Conservation (phyloP, 2,329 filamentous ascomycete genomes). For the Fusarium napiforme region DNA sequence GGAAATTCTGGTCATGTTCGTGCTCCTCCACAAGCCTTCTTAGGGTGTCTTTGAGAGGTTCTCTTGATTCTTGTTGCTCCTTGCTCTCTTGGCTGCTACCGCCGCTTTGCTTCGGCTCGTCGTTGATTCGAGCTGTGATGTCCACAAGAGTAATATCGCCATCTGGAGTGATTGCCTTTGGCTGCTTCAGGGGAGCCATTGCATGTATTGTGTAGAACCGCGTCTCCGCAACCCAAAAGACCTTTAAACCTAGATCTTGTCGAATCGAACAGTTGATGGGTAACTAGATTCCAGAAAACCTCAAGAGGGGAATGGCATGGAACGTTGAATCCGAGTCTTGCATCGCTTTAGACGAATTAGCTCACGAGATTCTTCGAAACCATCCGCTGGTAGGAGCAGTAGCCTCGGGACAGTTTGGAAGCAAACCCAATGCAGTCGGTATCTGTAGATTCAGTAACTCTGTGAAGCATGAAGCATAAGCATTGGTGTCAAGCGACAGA, state of each 20-base stretch:
- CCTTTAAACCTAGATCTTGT: not conserved
- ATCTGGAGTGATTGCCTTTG: not conserved
- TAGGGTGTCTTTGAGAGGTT: constrained; percentile 9
- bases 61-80: not conserved
- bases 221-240: not conserved
- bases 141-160: not conserved
- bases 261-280: not conserved
- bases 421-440: not conserved
- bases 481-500: not conserved
- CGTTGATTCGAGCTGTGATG: too few species aligned
- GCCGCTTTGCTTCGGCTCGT: not conserved
- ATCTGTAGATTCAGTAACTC: not conserved
- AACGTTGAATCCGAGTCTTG: too few species aligned
- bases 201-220: not conserved
- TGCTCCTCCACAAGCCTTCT: constrained; percentile 52
- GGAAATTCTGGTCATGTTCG: constrained; percentile 60
- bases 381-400: not conserved
- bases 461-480: not conserved
- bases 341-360: not conserved
- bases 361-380: not conserved
- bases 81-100: not conserved
- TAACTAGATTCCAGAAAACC: not conserved
- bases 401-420: not conserved
- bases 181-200: not conserved
- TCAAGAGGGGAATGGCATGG: too few species aligned